Conservation (phyloP, 2,329 filamentous ascomycete species). For the Stagonosporopsis rhizophila region DNA sequence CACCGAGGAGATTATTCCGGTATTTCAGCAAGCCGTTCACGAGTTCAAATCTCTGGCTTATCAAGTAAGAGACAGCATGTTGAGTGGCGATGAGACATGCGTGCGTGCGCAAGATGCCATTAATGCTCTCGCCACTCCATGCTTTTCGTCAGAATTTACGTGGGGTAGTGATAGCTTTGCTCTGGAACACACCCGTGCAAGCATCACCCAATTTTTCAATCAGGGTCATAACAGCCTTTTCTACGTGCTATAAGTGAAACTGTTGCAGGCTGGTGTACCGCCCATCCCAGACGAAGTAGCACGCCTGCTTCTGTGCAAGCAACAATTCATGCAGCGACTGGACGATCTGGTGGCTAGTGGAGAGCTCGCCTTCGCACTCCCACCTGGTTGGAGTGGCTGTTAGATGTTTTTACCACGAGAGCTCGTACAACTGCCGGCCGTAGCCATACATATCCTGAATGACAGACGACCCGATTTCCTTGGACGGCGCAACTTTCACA, state of each 20-base stretch:
- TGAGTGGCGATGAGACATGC: background rate
- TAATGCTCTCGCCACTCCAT: background rate
- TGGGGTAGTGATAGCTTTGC: background rate
- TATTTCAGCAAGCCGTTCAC: background rate
- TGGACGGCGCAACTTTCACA: background rate
- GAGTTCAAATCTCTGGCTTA: background rate
- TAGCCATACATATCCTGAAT: background rate
- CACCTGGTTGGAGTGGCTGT: background rate
- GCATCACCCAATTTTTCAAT: background rate
- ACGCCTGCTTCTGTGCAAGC: background rate
- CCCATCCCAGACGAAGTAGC: background rate
- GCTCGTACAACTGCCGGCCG: background rate
- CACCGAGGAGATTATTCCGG: background rate
- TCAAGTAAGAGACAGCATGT: background rate
- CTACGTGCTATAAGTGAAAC: background rate
- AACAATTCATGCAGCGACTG: background rate
- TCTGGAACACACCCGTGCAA: background rate
- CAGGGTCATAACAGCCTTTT: background rate
- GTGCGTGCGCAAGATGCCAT: background rate
- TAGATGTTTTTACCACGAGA: background rate
- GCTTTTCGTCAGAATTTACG: background rate
- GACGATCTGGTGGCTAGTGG: background rate
- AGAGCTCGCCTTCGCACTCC: too few relatives aligned
- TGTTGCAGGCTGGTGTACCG: background rate
- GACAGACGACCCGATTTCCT: constrained; percentile 1